A percentile compares a stretch with the other conserved stretches of the same genome.
Conservation (phyloP, 2,329 filamentous ascomycete species). For the Claviceps arundinis region DNA sequence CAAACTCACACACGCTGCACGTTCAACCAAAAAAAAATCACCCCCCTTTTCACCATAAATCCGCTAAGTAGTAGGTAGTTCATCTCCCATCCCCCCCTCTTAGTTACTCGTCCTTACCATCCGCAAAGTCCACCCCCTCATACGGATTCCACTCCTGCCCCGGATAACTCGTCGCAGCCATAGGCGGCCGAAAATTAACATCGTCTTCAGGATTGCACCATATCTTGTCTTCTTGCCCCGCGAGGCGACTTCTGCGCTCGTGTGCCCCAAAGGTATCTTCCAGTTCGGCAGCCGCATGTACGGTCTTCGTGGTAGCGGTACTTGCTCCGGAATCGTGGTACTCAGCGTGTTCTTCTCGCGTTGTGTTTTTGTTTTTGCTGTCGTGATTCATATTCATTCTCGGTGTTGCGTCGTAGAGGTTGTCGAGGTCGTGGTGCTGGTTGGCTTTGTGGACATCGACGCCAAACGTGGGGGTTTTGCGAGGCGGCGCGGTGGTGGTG, state of each 20-base stretch:
- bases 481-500: not conserved
- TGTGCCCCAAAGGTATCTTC: slow-evolving; percentile 31
- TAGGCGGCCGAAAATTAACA: slow-evolving; percentile 31
- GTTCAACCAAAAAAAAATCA: too few relatives aligned
- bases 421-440: slow-evolving; percentile 12
- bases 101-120: slow-evolving; percentile 20
- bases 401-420: slow-evolving; percentile 23
- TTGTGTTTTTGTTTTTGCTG: not conserved
- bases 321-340: not conserved
- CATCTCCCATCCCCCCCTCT: too few relatives aligned
- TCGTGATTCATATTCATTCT: slow-evolving; percentile 4
- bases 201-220: slow-evolving; percentile 24
- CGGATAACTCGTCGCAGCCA: slow-evolving; percentile 56
- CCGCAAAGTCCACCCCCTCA: slow-evolving; percentile 18
- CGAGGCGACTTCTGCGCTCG: slow-evolving; percentile 29
- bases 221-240: slow-evolving; percentile 42
- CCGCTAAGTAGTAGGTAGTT: too few relatives aligned
- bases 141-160: slow-evolving; percentile 59
- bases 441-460: not conserved
- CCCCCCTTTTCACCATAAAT: too few relatives aligned
- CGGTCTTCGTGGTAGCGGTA: not conserved
- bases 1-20: too few relatives aligned
- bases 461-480: not conserved
- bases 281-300: slow-evolving; percentile 18
- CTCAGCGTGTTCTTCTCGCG: not conserved